Evolutionary conservation across 768 basidiomycete genomes (phyloP), one percentile per base, ranked within the genome.

Genomic region (Candolleomyces efflorescens): DNA sequence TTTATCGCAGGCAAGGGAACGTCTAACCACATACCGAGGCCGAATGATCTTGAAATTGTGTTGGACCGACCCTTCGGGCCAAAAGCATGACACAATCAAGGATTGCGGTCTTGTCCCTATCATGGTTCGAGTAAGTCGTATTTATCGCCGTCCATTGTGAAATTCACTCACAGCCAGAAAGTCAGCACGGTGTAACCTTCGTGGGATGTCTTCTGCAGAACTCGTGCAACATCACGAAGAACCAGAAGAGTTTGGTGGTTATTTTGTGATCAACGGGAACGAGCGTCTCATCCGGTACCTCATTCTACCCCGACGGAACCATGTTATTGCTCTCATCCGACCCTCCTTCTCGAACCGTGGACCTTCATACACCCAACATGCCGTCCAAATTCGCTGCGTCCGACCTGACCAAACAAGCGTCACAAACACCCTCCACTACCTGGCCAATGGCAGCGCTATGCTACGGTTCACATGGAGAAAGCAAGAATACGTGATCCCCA

Each of bases 241-340:
- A 67, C 87, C 97, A 0, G 94, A 97, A 74, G 97, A 98, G 71
- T 98, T 98, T 67, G 97, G 97, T 53, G 97, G 96, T 26, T 98
- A 99, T 74, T 99, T 99, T 69, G 84, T 99, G 68, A 86, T 99
- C 72, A 99, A 99, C 71, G 97, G 97, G 60, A 98, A 98, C 73
- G 97, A 99, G 75, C 93, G 94, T 75, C 84, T 99, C 61, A 95
- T 99, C 64, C 93, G 97, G 61, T 98, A 94, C 75, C 86, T 98
- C 68, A 94, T 98, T 66, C 82, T 99, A 39, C 96, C 95, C 12
- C 89, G 97, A 24, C 84, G 97, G 54, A 94, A 98, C 69, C 94
- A 98, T 75, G 94, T 92, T 66, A 92, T 95, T 62, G 88, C 94
- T 50, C 86, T 99, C 64, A 78, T 90, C 64, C 92, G 97, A 50